A percentile compares a stretch with the other conserved stretches of the same genome.
These are phyloP conservation scores for Aspergillus bridgeri DNA, from an alignment of 495 filamentous ascomycete genomes.

Conservation along the genomic window DNA sequence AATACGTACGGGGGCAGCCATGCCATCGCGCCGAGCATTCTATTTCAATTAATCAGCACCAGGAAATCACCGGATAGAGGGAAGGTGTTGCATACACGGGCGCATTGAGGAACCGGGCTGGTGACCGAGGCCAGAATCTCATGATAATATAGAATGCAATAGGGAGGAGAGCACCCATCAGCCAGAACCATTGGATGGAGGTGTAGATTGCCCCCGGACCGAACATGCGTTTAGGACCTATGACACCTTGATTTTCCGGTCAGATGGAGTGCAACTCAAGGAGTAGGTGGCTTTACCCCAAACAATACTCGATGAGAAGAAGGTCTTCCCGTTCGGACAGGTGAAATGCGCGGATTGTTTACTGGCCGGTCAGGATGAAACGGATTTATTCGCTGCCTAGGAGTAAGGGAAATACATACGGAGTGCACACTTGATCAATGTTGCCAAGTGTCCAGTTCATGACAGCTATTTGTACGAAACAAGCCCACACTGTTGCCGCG, in stretches of 20 bases:
- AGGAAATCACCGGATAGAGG: no score
- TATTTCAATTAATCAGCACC: no score
- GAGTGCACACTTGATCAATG: slow-evolving; percentile 51
- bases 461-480: slow-evolving; percentile 55
- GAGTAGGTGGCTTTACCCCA: background rate
- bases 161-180: slow-evolving; percentile 46
- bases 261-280: background rate
- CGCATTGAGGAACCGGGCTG: slow-evolving; percentile 49
- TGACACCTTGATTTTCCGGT: background rate
- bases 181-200: slow-evolving; percentile 40
- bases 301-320: background rate
- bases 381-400: no score
- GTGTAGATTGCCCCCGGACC: background rate
- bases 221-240: background rate
- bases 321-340: background rate
- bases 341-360: background rate
- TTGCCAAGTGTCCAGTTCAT: slow-evolving; percentile 59
- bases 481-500: slow-evolving; percentile 52
- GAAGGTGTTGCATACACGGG: slow-evolving; percentile 24
- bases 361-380: slow-evolving; percentile 9
- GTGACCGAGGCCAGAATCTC: slow-evolving; percentile 45
- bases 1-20: background rate
- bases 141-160: slow-evolving; percentile 45
- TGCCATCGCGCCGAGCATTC: background rate
- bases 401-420: background rate